Conservation (phyloP, 441 rosid genomes). For the Adansonia rubrostipa region DNA sequence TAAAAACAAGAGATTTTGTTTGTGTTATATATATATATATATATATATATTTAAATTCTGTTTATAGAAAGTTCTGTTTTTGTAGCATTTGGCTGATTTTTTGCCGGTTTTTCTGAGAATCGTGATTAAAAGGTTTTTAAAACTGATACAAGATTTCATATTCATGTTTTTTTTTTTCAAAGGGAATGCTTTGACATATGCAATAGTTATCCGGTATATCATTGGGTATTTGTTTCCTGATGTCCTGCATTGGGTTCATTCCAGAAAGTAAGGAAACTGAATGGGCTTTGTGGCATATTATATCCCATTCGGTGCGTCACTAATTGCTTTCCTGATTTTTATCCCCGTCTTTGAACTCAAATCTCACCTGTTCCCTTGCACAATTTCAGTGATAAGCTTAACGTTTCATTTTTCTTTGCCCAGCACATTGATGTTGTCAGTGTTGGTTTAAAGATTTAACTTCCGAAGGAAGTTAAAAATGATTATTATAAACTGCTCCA, state of each 20-base stretch:
- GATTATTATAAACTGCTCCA: neutral
- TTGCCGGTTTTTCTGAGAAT: neutral
- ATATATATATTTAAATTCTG: neutral
- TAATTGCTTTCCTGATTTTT: neutral
- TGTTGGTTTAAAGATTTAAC: conserved; percentile 6
- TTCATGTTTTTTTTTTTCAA: neutral
- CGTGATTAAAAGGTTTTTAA: neutral
- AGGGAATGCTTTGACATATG: neutral
- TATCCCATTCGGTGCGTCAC: neutral
- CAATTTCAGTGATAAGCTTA: neutral
- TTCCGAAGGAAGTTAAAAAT: neutral
- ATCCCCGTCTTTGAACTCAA: neutral
- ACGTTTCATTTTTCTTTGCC: neutral
- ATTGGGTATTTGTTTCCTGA: neutral
- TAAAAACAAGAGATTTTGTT: neutral
- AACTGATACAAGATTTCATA: neutral
- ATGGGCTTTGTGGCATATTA: neutral
- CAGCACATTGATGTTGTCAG: neutral
- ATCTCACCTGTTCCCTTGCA: neutral
- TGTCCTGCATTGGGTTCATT: neutral
- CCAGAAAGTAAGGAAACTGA: neutral
- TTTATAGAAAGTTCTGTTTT: neutral
- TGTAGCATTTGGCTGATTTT: neutral
- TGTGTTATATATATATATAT: no score
- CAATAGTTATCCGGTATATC: neutral